Base-by-base conservation (phyloP, 2,329 filamentous ascomycete genomes). In the Fusarium denticulatum region DNA sequence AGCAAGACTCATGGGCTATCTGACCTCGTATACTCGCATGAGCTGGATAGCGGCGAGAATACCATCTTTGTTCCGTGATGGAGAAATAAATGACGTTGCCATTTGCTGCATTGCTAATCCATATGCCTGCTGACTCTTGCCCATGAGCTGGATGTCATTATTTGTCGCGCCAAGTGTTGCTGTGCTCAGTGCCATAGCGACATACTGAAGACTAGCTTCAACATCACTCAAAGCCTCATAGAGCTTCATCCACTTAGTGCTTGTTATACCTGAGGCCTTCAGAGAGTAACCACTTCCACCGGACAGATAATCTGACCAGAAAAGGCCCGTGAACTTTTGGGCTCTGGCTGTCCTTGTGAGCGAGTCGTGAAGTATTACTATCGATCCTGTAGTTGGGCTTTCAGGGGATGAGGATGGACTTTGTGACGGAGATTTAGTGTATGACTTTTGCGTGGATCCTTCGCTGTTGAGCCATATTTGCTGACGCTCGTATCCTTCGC, bases 301-400 rank as follows among this genome's bases (percentile, higher is more conserved):
- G 5, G 67, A 71, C 1, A 71, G 15, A 30, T 67, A 71, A 12
- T 71, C 68, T 5, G 58, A 55, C 68, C 68, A 71, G 32, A 71
- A 71, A 1, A 62, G 46, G 0, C 67, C 68, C 7, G 61, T 67
- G 22, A 63, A 71, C 11, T 67, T 71, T 15, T 71, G 68, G 1
- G 67, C 4, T n/a, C 68, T 16, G 0, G 67, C 61, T 11, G 68
- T 62, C 1, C 49, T 71, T 0, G 40, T 32, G 0, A 71, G 46
- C 2, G 67, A 71, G 5, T 71, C 56, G 4, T 71, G 67, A 1
- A 71, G 22, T 13, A 32, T 22, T 1, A 58, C 36, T 0, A 12
- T 6, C 1, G 28, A 20, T 0, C 14, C 42, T 2, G 15, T 1
- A 12, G 1, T n/a, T 20, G 28, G 15, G 5, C 7, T 37, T 14